These are phyloP conservation scores for Aureobasidium sp. DNA, from an alignment of 2,329 filamentous ascomycete species.

Conservation along the genomic window DNA sequence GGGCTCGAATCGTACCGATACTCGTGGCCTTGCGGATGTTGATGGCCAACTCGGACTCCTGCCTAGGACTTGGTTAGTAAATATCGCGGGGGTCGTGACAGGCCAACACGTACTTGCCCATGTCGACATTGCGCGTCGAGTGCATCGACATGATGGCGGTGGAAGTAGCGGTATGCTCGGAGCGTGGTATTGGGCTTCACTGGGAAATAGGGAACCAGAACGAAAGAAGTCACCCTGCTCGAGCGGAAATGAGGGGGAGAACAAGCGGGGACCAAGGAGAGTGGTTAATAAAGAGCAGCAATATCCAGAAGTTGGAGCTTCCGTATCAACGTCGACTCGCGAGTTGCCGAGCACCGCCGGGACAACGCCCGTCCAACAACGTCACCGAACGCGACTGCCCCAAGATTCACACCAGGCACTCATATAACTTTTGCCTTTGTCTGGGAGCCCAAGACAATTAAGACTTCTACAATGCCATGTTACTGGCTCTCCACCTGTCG, in stretches of 20 bases:
- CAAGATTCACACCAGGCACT: background rate
- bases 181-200: background rate
- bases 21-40: conserved; percentile 62
- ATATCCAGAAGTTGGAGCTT: background rate
- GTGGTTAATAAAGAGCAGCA: conserved; percentile 7
- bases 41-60: conserved; percentile 56
- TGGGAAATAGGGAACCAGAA: background rate
- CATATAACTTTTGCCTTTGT: background rate
- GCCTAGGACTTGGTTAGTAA: conserved; percentile 31
- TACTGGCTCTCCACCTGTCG: background rate
- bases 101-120: conserved; percentile 47
- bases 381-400: conserved; percentile 5
- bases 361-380: conserved; percentile 2
- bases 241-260: conserved; percentile 3
- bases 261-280: conserved; percentile 1
- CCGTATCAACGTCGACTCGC: background rate
- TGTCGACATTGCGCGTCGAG: conserved; percentile 48
- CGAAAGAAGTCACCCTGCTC: background rate
- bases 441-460: background rate
- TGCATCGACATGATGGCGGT: conserved; percentile 25
- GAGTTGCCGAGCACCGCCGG: conserved; percentile 1
- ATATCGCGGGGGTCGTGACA: conserved; percentile 27
- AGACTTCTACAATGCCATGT: background rate
- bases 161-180: background rate
- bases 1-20: conserved; percentile 39